Base-by-base conservation (phyloP, 108 stramenopile genomes). In the Conticribra weissflogii region DNA sequence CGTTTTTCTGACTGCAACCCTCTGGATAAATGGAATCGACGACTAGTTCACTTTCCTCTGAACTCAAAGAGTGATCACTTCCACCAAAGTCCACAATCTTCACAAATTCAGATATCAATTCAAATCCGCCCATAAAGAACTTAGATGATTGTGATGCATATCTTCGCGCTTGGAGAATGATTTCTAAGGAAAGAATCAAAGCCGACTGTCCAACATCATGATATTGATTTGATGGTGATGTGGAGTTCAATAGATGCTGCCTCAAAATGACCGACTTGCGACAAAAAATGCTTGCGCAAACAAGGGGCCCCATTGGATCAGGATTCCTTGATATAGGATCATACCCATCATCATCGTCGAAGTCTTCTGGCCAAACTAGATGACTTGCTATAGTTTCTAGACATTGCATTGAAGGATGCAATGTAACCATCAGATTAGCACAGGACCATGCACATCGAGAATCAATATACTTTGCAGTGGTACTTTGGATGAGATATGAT, bases 351-450 rank as follows among this genome's bases (percentile, higher is more conserved):
- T 76, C 36, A 7, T 51, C 51, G 45, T 72, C 34, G 34, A 52
- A 72, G 51, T 68, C 79, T 52, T 77, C 76, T 30, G 80, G 80
- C 80, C 80, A 81, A 28, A 81, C 75, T 18, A 81, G 57, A 77
- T 77, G 76, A 31, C 59, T 70, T 8, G 80, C 15, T 47, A 81
- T 81, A 5, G 59, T 50, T 65, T 81, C 76, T 16, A 76, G 21
- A 22, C 71, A 77, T 49, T 66, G 41, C 18, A 77, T 71, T 31
- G 80, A 81, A 25, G 80, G 76, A 3, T 77, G 55, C 16, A 81
- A 46, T 21, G 60, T 8, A 21, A 81, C 56, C 80, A 81, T 77
- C 28, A 77, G 51, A 2, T 75, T 65, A 22, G 76, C 56, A 46
- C 63, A 71, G 4, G 58, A 46, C 70, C 76, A 81, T 51, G 80